Evolutionary conservation across 306 rosid genomes (phyloP), one percentile per base, ranked within the genome.

Genomic region (Quercus ilex): DNA sequence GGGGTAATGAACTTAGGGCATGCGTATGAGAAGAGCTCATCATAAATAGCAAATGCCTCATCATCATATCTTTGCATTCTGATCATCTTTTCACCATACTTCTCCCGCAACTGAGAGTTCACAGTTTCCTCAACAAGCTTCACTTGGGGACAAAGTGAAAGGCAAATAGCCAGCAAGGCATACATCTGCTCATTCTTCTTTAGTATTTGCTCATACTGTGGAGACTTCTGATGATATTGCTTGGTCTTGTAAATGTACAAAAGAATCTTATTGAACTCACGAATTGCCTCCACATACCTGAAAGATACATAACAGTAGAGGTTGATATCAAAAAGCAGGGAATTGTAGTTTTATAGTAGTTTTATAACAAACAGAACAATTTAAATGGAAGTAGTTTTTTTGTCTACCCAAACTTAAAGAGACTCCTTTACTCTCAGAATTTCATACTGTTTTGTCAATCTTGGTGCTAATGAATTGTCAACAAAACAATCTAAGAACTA

Each of bases 111-210:
- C 84, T 95, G 99, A 77, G 94, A 74, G 86, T 89, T 91, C 80
- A 95, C 98, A 43, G 96, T 89, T 85, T 93, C 99, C 75, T 95
- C 98, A 83, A 95, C 86, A 83, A 95, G 95, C 81, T 86, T 89
- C 77, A 74, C 91, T 83, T 91, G 97, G 69, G 99, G 98, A 57
- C 99, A 95, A 33, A 95, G 97, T 25, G 99, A 95, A 74, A 95
- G 98, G 74, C 89, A 75, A 77, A 93, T 87, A 18, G 99, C 98
- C 93, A 93, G 88, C 92, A 95, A 85, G 74, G 98, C 99, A 88
- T 95, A 95, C 99, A 95, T 93, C 83, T 95, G 98, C 78, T 95
- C 99, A 69, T 95, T 95, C 89, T 95, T 95, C 87, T 95, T 95
- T 74, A 95, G 89, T 72, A 93, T 95, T 86, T 95, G 99, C 86